Conservation (phyloP, 164 flowering plant genomes). For the Liriodendron chinense region DNA sequence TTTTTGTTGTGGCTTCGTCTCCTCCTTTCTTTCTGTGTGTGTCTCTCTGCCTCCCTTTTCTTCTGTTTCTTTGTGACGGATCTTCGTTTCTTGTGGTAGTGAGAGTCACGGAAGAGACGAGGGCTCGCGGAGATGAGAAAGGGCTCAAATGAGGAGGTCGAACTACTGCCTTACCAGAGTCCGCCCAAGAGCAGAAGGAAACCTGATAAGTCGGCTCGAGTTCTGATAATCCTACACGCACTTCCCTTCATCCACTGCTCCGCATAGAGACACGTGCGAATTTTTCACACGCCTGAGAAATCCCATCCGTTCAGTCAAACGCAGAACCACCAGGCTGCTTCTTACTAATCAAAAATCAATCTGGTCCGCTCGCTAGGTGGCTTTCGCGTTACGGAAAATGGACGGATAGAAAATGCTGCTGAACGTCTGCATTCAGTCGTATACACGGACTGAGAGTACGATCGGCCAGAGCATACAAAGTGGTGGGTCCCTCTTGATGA, state of each 20-base stretch:
- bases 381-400: no score
- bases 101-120: background rate
- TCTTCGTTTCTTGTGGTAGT: background rate
- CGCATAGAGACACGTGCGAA: background rate
- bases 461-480: background rate
- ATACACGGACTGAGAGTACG: background rate
- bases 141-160: background rate
- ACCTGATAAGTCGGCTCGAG: background rate
- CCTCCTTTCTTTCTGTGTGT: background rate
- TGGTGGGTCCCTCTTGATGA: background rate
- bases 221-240: background rate
- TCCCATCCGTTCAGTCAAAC: background rate
- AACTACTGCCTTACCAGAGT: background rate
- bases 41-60: background rate
- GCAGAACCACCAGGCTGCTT: background rate
- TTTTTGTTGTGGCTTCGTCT: background rate
- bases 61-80: background rate
- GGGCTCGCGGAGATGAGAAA: background rate
- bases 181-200: background rate
- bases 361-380: no score
- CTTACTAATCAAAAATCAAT: no score
- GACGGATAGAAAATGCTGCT: no score
- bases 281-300: background rate
- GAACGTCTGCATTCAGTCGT: no score
- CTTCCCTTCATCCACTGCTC: background rate